Evolutionary conservation across 768 basidiomycete species (phyloP).

Genomic region (Naganishia antarctica): DNA sequence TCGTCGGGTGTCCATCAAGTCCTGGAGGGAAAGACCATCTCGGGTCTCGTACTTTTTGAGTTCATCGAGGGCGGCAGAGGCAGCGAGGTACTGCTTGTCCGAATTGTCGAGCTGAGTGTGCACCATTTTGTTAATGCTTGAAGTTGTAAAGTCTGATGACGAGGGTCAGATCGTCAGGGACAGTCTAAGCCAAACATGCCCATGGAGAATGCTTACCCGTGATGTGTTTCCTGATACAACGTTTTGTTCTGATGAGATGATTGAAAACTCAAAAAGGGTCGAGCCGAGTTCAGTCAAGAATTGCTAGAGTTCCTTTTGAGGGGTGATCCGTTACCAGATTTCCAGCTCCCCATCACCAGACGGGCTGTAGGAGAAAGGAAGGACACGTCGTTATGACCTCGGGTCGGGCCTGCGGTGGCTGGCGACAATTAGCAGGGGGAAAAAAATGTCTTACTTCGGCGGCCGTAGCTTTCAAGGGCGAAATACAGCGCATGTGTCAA

Average conservation of each 20-base stretch:
- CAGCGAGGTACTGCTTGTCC: conserved; percentile 55
- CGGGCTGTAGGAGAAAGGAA: neutral
- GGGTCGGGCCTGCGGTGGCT: too few species aligned
- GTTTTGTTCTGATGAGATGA: neutral
- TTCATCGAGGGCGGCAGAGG: conserved; percentile 67
- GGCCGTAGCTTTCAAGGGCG: neutral
- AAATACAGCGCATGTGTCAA: neutral
- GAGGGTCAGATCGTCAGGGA: too few species aligned
- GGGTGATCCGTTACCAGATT: conserved; percentile 19
- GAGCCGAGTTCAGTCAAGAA: conserved; percentile 18
- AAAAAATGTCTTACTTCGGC: neutral
- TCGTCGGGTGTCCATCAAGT: conserved; percentile 74
- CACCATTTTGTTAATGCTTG: neutral
- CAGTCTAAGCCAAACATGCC: too few species aligned
- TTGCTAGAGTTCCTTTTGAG: conserved; percentile 18
- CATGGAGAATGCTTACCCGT: neutral
- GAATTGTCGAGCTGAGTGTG: conserved; percentile 13
- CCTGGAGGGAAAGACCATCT: conserved; percentile 78
- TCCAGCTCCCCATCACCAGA: conserved; percentile 9
- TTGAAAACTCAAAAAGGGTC: conserved; percentile 11
- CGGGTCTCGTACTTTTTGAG: conserved; percentile 64
- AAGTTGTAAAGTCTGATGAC: too few species aligned
- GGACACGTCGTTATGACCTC: too few species aligned
- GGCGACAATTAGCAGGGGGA: neutral
- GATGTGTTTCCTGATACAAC: neutral